A percentile compares a stretch with the other conserved stretches of the same genome.
Conservation (phyloP, 1,284 basidiomycete genomes). For the Acaromyces ingoldii region DNA sequence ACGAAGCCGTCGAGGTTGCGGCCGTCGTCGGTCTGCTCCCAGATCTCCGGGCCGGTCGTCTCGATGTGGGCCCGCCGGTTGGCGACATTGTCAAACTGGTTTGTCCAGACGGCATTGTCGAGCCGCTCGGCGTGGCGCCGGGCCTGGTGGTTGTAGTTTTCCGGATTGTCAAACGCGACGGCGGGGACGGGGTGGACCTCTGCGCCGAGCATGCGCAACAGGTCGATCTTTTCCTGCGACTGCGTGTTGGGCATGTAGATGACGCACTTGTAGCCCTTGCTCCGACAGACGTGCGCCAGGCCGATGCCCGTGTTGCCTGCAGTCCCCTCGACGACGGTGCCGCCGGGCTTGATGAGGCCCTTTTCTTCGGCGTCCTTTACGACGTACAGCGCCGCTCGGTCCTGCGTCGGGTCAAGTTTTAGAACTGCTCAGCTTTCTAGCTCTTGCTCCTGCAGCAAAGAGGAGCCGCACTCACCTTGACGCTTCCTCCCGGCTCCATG, state of each 20-base stretch:
- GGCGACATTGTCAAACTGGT: slow-evolving; percentile 91
- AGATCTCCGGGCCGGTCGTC: slow-evolving; percentile 93
- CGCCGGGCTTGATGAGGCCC: slow-evolving; percentile 73
- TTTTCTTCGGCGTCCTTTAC: slow-evolving; percentile 81
- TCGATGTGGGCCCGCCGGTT: slow-evolving; percentile 84
- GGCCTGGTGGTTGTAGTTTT: slow-evolving; percentile 98
- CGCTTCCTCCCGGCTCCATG: slow-evolving; percentile 97
- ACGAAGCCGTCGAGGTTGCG: slow-evolving; percentile 82
- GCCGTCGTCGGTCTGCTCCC: slow-evolving; percentile 69
- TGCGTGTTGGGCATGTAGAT: slow-evolving; percentile 99
- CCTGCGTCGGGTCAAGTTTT: no score
- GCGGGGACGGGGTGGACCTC: slow-evolving; percentile 87
- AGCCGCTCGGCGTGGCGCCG: slow-evolving; percentile 74
- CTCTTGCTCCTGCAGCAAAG: no score
- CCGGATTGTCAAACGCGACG: slow-evolving; percentile 89
- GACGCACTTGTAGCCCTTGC: slow-evolving; percentile 92
- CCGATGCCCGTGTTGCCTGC: slow-evolving; percentile 99
- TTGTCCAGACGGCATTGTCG: slow-evolving; percentile 95
- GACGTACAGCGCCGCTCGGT: slow-evolving; percentile 88
- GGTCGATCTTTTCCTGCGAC: slow-evolving; percentile 92
- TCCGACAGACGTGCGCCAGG: slow-evolving; percentile 83
- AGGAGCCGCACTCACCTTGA: no score
- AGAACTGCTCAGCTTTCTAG: no score
- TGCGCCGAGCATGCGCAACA: slow-evolving; percentile 91
- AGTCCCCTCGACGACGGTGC: slow-evolving; percentile 94